Conservation (phyloP, 2,329 filamentous ascomycete species). For the Phaeosphaeriaceae sp. region DNA sequence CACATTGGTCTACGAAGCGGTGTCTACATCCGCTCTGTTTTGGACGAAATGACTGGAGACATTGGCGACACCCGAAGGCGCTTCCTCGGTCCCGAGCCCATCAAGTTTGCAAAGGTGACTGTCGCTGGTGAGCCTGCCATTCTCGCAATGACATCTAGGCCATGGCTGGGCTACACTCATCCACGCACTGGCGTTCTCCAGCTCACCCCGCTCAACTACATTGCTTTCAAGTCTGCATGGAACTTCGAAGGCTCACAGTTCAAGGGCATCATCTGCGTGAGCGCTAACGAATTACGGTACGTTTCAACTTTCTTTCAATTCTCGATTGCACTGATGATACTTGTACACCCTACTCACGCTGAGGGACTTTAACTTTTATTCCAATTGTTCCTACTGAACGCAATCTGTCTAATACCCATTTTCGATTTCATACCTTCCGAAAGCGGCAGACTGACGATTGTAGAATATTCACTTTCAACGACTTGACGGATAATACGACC, state of each 20-base stretch:
- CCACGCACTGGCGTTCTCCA: conserved; percentile 86
- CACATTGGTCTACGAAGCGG: conserved; percentile 96
- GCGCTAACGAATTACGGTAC: conserved; percentile 86
- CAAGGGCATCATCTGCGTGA: conserved; percentile 92
- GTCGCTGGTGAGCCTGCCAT: conserved; percentile 86
- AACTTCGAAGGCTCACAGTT: conserved; percentile 97
- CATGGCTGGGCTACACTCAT: conserved; percentile 96
- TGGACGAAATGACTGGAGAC: conserved; percentile 95
- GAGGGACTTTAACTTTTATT: conserved; percentile 58
- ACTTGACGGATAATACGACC: conserved; percentile 82
- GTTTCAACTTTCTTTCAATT: conserved; percentile 37
- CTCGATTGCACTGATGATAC: conserved; percentile 67
- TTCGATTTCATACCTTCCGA: background rate
- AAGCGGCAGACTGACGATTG: conserved; percentile 15
- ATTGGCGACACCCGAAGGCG: conserved; percentile 93
- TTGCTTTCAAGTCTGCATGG: conserved; percentile 89
- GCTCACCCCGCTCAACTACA: conserved; percentile 89
- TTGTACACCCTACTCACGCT: conserved; percentile 56
- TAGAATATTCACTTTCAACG: conserved; percentile 90
- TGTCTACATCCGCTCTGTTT: conserved; percentile 91
- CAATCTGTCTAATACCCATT: conserved; percentile 12
- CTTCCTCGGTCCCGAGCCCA: conserved; percentile 89
- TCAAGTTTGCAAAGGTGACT: conserved; percentile 89
- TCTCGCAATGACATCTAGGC: conserved; percentile 86
- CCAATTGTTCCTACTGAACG: conserved; percentile 99